Percentiles rank a stretch among this genome's conserved stretches.
Conservation (phyloP, 169 alveolate genomes). For the Eimeria brunetti region DNA sequence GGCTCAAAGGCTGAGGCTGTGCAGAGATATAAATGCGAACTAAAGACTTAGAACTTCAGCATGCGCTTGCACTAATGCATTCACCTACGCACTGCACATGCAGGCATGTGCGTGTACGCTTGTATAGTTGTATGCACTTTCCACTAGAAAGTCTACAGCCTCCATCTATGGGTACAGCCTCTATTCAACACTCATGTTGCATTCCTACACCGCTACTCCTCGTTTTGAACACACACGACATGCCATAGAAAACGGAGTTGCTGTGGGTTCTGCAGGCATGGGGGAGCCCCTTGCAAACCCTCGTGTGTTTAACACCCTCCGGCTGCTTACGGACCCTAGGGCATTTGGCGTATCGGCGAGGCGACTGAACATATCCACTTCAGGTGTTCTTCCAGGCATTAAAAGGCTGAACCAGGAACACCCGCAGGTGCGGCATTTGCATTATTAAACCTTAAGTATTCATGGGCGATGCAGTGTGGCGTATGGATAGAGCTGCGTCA, state of each 20-base stretch:
- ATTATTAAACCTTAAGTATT: too few relatives aligned
- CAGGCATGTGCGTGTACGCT: background rate
- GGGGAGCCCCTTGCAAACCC: constrained; percentile 95
- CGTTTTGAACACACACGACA: background rate
- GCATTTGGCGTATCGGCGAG: constrained; percentile 88
- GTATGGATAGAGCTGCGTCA: too few relatives aligned
- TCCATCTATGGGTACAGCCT: background rate
- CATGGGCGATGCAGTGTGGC: background rate
- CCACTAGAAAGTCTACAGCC: background rate
- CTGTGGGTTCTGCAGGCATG: constrained; percentile 84
- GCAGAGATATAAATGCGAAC: background rate
- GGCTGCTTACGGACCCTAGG: constrained; percentile 84
- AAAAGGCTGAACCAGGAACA: constrained; percentile 87
- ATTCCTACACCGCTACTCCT: background rate
- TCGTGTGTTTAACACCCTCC: constrained; percentile 89
- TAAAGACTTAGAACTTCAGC: background rate
- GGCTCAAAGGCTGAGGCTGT: background rate
- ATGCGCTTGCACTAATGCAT: background rate
- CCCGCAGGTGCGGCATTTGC: constrained; percentile 84
- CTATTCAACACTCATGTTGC: background rate
- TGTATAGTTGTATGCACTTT: background rate
- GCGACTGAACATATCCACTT: constrained; percentile 89
- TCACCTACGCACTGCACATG: background rate
- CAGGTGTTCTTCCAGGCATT: constrained; percentile 92
- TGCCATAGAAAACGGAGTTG: background rate